Evolutionary conservation across 2,329 filamentous ascomycete species (phyloP).

Genomic region (Stachybotrys chartarum): DNA sequence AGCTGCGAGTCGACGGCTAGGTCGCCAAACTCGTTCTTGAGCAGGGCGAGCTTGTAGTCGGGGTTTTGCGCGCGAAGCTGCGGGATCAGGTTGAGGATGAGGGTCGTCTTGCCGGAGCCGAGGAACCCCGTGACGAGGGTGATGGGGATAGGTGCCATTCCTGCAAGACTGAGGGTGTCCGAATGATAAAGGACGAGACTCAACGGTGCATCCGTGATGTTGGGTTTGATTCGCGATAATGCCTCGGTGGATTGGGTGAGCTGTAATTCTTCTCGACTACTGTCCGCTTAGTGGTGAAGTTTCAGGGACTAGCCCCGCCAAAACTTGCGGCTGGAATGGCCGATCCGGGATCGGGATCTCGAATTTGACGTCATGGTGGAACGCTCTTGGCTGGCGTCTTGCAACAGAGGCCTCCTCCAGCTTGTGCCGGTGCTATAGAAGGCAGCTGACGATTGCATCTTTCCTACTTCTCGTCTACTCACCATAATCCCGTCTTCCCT

Average conservation of each 20-base stretch:
- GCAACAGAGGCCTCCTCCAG: neutral
- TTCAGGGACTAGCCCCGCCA: neutral
- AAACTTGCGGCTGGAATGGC: neutral
- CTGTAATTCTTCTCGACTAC: neutral
- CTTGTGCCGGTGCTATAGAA: too few relatives aligned
- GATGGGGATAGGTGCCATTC: conserved; percentile 70
- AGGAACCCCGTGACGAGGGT: conserved; percentile 96
- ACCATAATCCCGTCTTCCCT: neutral
- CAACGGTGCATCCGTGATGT: too few relatives aligned
- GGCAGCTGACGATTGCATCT: neutral
- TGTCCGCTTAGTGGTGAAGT: too few relatives aligned
- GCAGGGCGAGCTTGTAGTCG: conserved; percentile 78
- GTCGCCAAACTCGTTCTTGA: conserved; percentile 98
- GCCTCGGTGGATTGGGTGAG: neutral
- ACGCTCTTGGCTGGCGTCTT: neutral
- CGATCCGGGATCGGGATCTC: neutral
- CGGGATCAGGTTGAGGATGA: conserved; percentile 88
- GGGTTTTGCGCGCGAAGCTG: conserved; percentile 72
- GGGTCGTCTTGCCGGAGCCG: conserved; percentile 90
- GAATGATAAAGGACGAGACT: too few relatives aligned
- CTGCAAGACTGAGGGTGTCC: neutral
- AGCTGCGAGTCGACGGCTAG: conserved; percentile 90
- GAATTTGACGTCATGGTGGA: neutral
- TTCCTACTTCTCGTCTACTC: neutral
- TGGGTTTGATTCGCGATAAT: neutral